Conservation (phyloP, 2,329 filamentous ascomycete species). For the Apiospora rasikravindrae region DNA sequence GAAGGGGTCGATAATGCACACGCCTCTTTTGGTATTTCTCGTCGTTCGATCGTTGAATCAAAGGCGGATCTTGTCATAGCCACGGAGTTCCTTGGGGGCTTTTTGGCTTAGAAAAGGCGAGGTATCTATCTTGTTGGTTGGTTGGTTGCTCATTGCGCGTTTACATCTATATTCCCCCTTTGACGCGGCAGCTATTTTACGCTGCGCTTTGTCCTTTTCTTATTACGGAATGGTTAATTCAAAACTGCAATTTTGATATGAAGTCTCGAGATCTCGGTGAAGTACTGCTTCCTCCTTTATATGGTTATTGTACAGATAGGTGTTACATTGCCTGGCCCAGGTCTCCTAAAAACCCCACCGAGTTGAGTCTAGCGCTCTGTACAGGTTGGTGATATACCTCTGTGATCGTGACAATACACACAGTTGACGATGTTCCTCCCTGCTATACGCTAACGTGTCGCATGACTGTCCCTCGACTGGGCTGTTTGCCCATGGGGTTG, state of each 20-base stretch:
- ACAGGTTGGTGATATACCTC: neutral
- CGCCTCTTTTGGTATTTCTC: constrained; percentile 17
- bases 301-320: neutral
- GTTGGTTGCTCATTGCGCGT: constrained; percentile 7
- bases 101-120: neutral
- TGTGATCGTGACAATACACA: neutral
- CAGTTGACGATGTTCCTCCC: neutral
- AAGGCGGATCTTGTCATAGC: constrained; percentile 15
- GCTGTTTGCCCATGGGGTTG: neutral
- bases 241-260: neutral
- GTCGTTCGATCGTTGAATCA: neutral
- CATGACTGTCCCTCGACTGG: neutral
- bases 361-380: neutral
- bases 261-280: neutral
- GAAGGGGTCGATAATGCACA: neutral
- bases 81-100: constrained; percentile 23
- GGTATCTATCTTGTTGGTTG: neutral
- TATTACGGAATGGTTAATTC: constrained; percentile 3
- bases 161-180: constrained; percentile 18
- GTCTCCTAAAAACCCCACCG: neutral
- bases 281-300: neutral
- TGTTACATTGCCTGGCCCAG: constrained; percentile 9
- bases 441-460: neutral
- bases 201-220: constrained; percentile 1
- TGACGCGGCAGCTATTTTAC: constrained; percentile 10